A percentile compares a stretch with the other conserved stretches of the same genome.
phyloP scores from a whole-genome alignment of 1,284 basidiomycete genomes.

The Cutaneotrichosporon cutaneum region DNA sequence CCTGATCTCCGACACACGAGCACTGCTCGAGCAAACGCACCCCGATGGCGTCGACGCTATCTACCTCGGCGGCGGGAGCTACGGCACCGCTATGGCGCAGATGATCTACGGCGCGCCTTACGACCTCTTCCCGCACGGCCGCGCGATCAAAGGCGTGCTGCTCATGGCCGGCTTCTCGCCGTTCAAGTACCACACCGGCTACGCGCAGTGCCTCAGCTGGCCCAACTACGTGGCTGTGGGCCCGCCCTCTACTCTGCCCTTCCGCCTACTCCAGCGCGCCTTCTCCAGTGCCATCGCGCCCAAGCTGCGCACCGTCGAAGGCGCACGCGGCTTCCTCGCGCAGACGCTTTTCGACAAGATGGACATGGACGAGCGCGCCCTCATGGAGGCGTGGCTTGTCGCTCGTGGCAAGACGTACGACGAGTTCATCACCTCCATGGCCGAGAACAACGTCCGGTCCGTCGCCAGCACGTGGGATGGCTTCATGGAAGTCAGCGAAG shows the following conservation, averaged over 20 bases:
- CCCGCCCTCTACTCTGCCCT: slow-evolving; percentile 55
- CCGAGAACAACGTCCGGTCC: slow-evolving; percentile 56
- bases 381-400: slow-evolving; percentile 45
- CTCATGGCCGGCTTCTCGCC: slow-evolving; percentile 58
- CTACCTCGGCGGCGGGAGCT: slow-evolving; percentile 57
- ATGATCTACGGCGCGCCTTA: slow-evolving; percentile 60
- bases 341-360: slow-evolving; percentile 54
- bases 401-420: slow-evolving; percentile 52
- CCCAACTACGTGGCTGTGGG: slow-evolving; percentile 57
- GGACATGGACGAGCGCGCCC: slow-evolving; percentile 54
- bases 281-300: slow-evolving; percentile 45
- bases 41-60: slow-evolving; percentile 48
- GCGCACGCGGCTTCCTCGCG: slow-evolving; percentile 55
- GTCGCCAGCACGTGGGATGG: slow-evolving; percentile 59
- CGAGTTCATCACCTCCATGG: slow-evolving; percentile 55
- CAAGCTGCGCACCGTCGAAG: slow-evolving; percentile 53
- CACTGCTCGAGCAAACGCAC: slow-evolving; percentile 59
- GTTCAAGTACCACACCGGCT: slow-evolving; percentile 56
- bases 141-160: slow-evolving; percentile 56
- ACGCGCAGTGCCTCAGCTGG: slow-evolving; percentile 56
- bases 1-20: slow-evolving; percentile 57
- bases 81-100: slow-evolving; percentile 60
- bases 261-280: slow-evolving; percentile 51
- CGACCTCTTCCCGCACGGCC: slow-evolving; percentile 58
- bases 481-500: slow-evolving; percentile 55